Evolutionary conservation across 108 stramenopile species (phyloP).

Genomic region (Parietichytrium sp.): DNA sequence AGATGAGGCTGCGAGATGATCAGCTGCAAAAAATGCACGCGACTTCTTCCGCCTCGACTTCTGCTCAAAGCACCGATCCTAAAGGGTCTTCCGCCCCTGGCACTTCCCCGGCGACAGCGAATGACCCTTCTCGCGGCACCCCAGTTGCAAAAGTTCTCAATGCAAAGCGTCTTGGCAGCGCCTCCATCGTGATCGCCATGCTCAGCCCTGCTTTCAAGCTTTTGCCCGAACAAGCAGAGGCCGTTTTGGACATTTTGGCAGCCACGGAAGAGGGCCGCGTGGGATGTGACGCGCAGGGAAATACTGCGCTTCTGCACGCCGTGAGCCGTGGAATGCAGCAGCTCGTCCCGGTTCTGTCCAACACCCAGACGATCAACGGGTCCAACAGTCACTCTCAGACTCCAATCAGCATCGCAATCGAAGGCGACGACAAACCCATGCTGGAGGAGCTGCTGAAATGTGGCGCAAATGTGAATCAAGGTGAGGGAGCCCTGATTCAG

Average conservation of each 20-base stretch:
- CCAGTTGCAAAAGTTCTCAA: too few relatives aligned
- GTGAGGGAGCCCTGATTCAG: not conserved
- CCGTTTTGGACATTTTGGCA: conserved; percentile 1
- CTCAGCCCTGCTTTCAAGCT: too few relatives aligned
- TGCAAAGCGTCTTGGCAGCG: too few relatives aligned
- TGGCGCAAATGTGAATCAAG: conserved; percentile 12
- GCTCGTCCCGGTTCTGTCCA: not conserved
- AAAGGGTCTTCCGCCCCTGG: too few relatives aligned
- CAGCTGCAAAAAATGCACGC: too few relatives aligned
- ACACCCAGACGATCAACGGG: not conserved
- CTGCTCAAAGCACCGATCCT: too few relatives aligned
- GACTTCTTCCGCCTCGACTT: too few relatives aligned
- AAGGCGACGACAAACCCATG: not conserved
- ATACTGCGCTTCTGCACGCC: not conserved
- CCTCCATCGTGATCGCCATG: too few relatives aligned
- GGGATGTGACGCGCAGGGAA: not conserved
- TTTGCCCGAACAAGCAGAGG: too few relatives aligned
- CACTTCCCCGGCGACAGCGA: too few relatives aligned
- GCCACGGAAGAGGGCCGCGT: not conserved
- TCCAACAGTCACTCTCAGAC: not conserved
- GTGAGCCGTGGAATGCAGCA: not conserved
- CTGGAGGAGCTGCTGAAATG: not conserved
- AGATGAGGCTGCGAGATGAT: too few relatives aligned
- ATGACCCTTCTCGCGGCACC: too few relatives aligned
- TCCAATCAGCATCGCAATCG: not conserved